Evolutionary conservation across 805 yeast species (phyloP).

Genomic region (Barnettozyma pratensis): DNA sequence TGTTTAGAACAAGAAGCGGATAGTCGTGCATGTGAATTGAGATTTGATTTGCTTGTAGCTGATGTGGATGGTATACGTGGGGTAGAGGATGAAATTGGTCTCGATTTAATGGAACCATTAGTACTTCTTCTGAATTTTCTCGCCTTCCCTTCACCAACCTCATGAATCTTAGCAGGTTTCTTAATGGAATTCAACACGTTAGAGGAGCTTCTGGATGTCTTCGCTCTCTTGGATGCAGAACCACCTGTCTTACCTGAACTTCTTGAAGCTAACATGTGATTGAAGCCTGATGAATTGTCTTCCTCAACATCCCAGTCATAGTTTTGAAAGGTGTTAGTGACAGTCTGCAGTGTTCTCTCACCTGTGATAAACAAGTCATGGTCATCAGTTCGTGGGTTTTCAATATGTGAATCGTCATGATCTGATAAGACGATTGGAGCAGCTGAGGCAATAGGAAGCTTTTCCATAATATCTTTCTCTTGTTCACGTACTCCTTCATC

Average conservation of each 20-base stretch:
- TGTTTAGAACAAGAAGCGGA: not conserved
- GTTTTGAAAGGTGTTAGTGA: not conserved
- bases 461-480: not conserved
- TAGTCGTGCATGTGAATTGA: too few species aligned
- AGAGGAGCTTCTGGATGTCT: not conserved
- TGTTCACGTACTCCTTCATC: not conserved
- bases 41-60: not conserved
- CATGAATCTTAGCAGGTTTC: not conserved
- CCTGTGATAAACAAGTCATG: slow-evolving; percentile 9
- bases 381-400: too few species aligned
- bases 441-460: too few species aligned
- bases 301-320: slow-evolving; percentile 9
- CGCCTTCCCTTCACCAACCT: not conserved
- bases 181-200: too few species aligned
- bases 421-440: too few species aligned
- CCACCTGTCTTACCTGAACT: not conserved
- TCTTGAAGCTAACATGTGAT: slow-evolving; percentile 11
- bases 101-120: not conserved
- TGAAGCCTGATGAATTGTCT: slow-evolving; percentile 7
- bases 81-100: not conserved
- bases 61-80: not conserved
- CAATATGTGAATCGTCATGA: too few species aligned
- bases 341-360: not conserved
- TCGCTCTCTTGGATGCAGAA: not conserved
- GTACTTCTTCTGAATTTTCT: slow-evolving; percentile 5